Base-by-base conservation (phyloP, 768 basidiomycete species). In the Xerocomus brunneocitrinus region DNA sequence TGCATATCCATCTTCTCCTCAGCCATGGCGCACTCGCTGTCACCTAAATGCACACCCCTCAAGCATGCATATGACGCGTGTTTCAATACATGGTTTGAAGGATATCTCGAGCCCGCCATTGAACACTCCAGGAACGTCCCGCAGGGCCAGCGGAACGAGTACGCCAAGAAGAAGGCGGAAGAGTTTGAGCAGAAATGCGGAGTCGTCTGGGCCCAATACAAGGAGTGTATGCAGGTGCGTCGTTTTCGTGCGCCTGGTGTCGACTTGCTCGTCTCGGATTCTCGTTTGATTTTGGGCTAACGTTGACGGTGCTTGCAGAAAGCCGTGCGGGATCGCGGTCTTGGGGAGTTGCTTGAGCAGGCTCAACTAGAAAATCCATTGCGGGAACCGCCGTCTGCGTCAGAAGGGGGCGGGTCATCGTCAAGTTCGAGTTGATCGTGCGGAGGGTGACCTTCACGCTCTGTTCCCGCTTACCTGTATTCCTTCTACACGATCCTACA, bases 61-160 rank as follows among this genome's bases (percentile, higher is more conserved):
- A 98, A 98, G 70, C 82, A 83, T 49, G 73, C 82, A 51, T 98
- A 97, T 67, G 95, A 98, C 70, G 76, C 89, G 0, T 98, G 95
- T 76, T 98, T 98, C 75, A 97, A 97, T 63, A 82, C 88, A 8
- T 98, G 95, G 95, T 94, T 99, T 61, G 94, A 97, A 69, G 92
- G 91, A 10, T 99, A 98, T 68, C 83, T 98, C 24, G 88, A 93
- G 64, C 93, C 93, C 8, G 84, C 83, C 9, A 75, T 87, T 16
- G 63, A 71, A 27, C 67, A 71, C 31, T 62, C 76, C 51, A 70
- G 76, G 13, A 71, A 71, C 14, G 60, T 72, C 25, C 60, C 74
- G 14, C 62, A 70, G 12, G 73, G 77, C 49, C 73, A 79, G 52
- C 81, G 82, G 44, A 72, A 77, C 14, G 79, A 75, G 43, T 85